Base-by-base conservation (phyloP, 306 rosid species). In the Adenanthera pavonina region DNA sequence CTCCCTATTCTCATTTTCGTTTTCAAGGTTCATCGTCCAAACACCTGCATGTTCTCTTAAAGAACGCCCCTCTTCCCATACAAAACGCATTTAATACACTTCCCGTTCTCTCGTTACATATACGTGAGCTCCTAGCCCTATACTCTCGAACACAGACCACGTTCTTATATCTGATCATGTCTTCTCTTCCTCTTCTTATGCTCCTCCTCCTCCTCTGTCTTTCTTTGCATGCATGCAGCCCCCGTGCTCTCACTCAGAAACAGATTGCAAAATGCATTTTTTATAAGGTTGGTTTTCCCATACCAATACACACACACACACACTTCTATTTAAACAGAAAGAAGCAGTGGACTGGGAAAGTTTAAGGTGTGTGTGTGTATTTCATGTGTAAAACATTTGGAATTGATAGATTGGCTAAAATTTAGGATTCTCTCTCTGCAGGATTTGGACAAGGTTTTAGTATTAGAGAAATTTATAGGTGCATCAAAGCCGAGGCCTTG, bases 31-130 rank as follows among this genome's bases (percentile, higher is more conserved):
- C 89, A 91, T 85, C 75, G 78, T 76, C 87, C 87, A 90, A 95
- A 92, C 98, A 95, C 84, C 69, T 85, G 81, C 99, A 95, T 85
- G 99, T 95, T 95, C 98, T 95, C 90, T 89, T 89, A 66, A 87
- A 86, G 86, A 83, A 87, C 87, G 75, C 75, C 83, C 87, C 74
- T 78, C 83, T 75, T 88, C 85, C 77, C 80, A 83, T 44, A 83
- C 85, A 81, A 81, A 84, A 81, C 82, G 67, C 92, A 92, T 92
- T 95, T 89, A 95, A 85, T 76, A 49, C 84, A 25, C 82, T 79
- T 69, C 25, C 83, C 76, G 20, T 75, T 80, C 91, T 34, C 33
- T 69, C 78, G 74, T 77, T 86, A 78, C 88, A 84, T 81, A 86
- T 86, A 82, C 84, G 81, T 59, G 79, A 80, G 72, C 4, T 56